Conservation (phyloP, 805 yeast genomes). For the Nakazawaea wyomingensis region DNA sequence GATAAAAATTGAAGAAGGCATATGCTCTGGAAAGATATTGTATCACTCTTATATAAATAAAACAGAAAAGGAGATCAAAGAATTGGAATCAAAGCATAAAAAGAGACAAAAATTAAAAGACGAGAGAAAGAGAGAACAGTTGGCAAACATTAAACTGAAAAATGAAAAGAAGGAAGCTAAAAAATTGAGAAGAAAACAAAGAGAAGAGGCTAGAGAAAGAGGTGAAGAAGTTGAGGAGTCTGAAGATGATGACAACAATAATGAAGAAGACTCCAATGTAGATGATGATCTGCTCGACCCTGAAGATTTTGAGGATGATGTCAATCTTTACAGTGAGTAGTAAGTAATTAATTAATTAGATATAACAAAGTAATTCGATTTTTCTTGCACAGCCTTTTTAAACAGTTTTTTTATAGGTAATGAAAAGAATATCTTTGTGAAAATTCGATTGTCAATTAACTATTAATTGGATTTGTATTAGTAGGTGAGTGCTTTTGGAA, state of each 20-base stretch:
- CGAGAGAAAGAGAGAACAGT: constrained; percentile 18
- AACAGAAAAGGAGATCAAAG: constrained; percentile 31
- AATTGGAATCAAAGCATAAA: constrained; percentile 20
- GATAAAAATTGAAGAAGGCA: constrained; percentile 87
- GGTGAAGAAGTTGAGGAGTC: constrained; percentile 34
- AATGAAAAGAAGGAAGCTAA: constrained; percentile 18
- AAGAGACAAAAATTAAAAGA: constrained; percentile 20
- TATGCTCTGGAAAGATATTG: constrained; percentile 82
- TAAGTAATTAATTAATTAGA: too few species aligned
- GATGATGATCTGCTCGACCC: constrained; percentile 35
- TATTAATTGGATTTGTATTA: too few species aligned
- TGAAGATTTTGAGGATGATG: constrained; percentile 45
- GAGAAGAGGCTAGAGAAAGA: constrained; percentile 19
- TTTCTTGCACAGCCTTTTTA: too few species aligned
- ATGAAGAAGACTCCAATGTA: constrained; percentile 19
- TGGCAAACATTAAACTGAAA: constrained; percentile 15
- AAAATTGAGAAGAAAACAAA: constrained; percentile 17
- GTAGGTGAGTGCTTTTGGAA: too few species aligned
- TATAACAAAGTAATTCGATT: too few species aligned
- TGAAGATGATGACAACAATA: constrained; percentile 9
- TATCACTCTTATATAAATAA: constrained; percentile 73
- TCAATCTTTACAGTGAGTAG: constrained; percentile 39
- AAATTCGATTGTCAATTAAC: too few species aligned
- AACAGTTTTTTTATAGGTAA: too few species aligned
- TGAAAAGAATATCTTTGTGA: too few species aligned